Conservation (phyloP, 805 yeast genomes). For the Yamadazyma akitaensis region DNA sequence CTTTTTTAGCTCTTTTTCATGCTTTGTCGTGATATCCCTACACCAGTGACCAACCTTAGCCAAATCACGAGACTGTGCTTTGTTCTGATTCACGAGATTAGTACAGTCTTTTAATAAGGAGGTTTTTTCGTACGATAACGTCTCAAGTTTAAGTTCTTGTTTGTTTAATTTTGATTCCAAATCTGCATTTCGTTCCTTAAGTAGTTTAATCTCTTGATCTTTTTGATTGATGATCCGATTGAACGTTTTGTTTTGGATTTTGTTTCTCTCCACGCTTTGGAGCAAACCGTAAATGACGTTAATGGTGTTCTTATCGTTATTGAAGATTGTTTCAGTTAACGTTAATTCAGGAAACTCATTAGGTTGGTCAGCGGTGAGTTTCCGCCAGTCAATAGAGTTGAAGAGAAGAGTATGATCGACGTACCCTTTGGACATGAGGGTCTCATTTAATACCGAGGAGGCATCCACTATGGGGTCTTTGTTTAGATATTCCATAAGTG, state of each 20-base stretch:
- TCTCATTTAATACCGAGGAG: conserved; percentile 33
- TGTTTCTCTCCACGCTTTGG: conserved; percentile 30
- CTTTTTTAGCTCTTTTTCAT: conserved; percentile 33
- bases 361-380: conserved; percentile 26
- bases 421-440: conserved; percentile 34
- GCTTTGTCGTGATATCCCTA: conserved; percentile 29
- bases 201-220: conserved; percentile 25
- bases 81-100: conserved; percentile 19
- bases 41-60: conserved; percentile 26
- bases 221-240: conserved; percentile 27
- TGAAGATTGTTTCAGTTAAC: conserved; percentile 26
- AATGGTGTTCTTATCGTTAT: conserved; percentile 36
- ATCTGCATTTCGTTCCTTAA: conserved; percentile 20
- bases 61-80: conserved; percentile 28
- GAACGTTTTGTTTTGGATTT: conserved; percentile 29
- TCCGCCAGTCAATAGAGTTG: conserved; percentile 33
- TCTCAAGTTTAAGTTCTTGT: conserved; percentile 18
- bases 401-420: conserved; percentile 29
- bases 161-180: conserved; percentile 20
- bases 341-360: conserved; percentile 13
- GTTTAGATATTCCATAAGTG: conserved; percentile 15
- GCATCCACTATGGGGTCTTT: conserved; percentile 35
- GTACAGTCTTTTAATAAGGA: conserved; percentile 16
- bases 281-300: conserved; percentile 35
- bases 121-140: conserved; percentile 5